Evolutionary conservation across 2,329 filamentous ascomycete genomes (phyloP), one percentile per base, ranked within the genome.

Genomic region (Fusarium sp.): DNA sequence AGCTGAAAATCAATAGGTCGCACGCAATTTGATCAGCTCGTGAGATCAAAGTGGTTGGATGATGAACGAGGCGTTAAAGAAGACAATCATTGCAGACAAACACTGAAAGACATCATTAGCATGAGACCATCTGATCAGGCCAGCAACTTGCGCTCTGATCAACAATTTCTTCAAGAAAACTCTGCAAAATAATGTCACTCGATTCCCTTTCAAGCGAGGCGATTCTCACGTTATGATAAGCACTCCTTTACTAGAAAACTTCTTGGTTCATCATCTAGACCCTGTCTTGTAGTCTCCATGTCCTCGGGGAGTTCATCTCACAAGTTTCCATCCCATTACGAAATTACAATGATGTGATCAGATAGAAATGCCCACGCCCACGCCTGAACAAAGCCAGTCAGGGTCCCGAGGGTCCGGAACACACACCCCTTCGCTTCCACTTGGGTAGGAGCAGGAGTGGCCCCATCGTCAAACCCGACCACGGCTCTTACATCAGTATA

Each of bases 401-500:
- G 22, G 20, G 18, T 52, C 42, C 71, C 68, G 52, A 72, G 34
- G 68, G 54, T n/a, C 64, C 58, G 61, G 58, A 63, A 42, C 35
- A 16, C 62, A 37, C 35, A n/a, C n/a, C 62, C 27, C 47, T 52
- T 58, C 40, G 5, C n/a, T 14, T 38, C 56, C 58, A n/a, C 54
- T 27, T 45, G 29, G 4, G 38, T 34, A n/a, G 42, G 35, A 61
- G 64, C 42, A 62, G 64, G 67, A 69, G 64, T 74, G 64, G 68
- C 59, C 61, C 64, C 45, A 64, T 66, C 52, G 54, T 63, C 31
- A n/a, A 31, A 27, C 31, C 45, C 38, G 52, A 52, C 24, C 47
- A 62, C 52, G 38, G 54, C n/a, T 22, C n/a, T 78, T n/a, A 42
- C 73, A 77, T 76, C 68, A 77, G 50, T 18, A 8, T 14, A 71